phyloP scores from a whole-genome alignment of 805 yeast genomes.

The Saturnispora besseyi region DNA sequence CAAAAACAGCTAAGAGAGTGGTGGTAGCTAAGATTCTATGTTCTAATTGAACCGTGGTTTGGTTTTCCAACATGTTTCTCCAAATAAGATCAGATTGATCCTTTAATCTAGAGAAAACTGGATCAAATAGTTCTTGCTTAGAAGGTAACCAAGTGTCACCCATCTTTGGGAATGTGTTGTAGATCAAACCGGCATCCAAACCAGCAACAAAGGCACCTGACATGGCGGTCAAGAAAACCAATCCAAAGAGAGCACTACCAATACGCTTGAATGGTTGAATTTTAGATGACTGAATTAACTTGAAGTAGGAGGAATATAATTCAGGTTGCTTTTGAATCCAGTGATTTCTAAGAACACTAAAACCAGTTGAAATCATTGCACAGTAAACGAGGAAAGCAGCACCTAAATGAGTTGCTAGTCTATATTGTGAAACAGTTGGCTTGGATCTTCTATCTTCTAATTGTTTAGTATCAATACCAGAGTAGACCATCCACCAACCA shows the following conservation, averaged over 20 bases:
- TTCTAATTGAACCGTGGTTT: constrained; percentile 86
- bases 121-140: constrained; percentile 66
- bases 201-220: constrained; percentile 98
- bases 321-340: constrained; percentile 60
- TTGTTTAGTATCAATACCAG: constrained; percentile 80
- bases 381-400: constrained; percentile 84
- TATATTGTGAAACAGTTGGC: constrained; percentile 95
- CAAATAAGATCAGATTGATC: constrained; percentile 73
- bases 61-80: constrained; percentile 92
- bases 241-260: constrained; percentile 47
- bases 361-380: constrained; percentile 86
- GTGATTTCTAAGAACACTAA: constrained; percentile 70
- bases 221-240: constrained; percentile 88
- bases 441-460: constrained; percentile 74
- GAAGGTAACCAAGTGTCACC: constrained; percentile 78
- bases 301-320: constrained; percentile 43
- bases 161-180: constrained; percentile 95
- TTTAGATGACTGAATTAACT: constrained; percentile 52
- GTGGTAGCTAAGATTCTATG: constrained; percentile 82
- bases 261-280: constrained; percentile 48
- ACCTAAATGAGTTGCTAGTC: constrained; percentile 88
- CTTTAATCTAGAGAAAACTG: constrained; percentile 54
- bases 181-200: constrained; percentile 92
- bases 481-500: constrained; percentile 99
- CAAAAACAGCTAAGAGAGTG: constrained; percentile 65